phyloP scores from a whole-genome alignment of 2,329 filamentous ascomycete genomes.

The Phoma sp. region DNA sequence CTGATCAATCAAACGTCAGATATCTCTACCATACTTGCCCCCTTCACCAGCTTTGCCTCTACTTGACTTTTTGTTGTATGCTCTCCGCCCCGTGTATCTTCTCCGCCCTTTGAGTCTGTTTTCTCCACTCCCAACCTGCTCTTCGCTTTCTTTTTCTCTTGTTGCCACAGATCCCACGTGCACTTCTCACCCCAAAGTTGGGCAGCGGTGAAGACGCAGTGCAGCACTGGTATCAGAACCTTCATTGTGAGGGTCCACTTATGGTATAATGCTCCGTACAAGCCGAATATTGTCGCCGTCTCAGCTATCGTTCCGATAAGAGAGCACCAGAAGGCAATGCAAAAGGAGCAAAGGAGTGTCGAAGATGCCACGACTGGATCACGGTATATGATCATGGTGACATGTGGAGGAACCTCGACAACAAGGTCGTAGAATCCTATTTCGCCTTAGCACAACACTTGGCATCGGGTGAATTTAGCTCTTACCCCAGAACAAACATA shows the following conservation, averaged over 20 bases:
- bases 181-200: conserved; percentile 18
- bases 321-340: conserved; percentile 12
- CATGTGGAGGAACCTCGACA: conserved; percentile 14
- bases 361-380: conserved; percentile 5
- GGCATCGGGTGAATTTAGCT: background rate
- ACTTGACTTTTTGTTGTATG: too few relatives aligned
- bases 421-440: conserved; percentile 16
- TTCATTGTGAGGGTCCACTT: conserved; percentile 17
- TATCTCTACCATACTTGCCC: too few relatives aligned
- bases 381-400: conserved; percentile 17
- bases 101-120: too few relatives aligned
- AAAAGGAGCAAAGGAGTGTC: conserved; percentile 5
- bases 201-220: conserved; percentile 12
- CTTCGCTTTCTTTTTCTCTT: conserved; percentile 5
- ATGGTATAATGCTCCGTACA: conserved; percentile 5
- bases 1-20: too few relatives aligned
- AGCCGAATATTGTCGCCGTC: conserved; percentile 10
- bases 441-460: background rate
- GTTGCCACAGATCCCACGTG: conserved; percentile 13
- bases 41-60: too few relatives aligned
- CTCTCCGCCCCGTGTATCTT: too few relatives aligned
- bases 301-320: conserved; percentile 12
- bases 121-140: too few relatives aligned
- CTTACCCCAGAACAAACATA: conserved; percentile 14
- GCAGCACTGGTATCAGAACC: conserved; percentile 11